phyloP scores from a whole-genome alignment of 139 green algal species.

The Dunaliella sp. region DNA sequence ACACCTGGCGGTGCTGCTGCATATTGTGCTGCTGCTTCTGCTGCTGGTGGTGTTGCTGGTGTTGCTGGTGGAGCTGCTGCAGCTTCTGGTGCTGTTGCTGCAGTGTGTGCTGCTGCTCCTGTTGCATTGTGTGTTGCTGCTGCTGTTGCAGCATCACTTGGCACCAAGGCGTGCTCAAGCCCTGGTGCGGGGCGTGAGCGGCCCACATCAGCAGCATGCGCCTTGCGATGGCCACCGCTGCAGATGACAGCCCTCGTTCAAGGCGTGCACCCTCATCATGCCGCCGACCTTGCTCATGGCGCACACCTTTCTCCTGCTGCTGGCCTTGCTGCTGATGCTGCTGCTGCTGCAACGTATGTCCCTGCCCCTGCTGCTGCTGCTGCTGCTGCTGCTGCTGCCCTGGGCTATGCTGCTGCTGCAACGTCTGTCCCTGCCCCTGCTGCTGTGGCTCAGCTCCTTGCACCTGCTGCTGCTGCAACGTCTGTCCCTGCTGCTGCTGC shows the following conservation, averaged over 20 bases:
- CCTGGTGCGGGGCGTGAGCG: background rate
- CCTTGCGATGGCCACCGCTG: background rate
- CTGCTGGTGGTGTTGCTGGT: background rate
- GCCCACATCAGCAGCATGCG: background rate
- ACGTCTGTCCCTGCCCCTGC: too few relatives aligned
- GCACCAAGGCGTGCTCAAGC: background rate
- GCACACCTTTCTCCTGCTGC: too few relatives aligned
- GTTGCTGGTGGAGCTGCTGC: background rate
- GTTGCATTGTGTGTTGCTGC: background rate
- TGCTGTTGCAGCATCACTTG: background rate
- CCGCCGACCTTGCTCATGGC: too few relatives aligned
- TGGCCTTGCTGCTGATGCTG: background rate
- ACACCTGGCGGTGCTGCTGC: too few relatives aligned
- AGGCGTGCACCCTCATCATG: too few relatives aligned
- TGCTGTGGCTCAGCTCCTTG: too few relatives aligned
- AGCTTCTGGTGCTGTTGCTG: background rate
- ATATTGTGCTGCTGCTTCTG: too few relatives aligned
- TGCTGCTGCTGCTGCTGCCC: too few relatives aligned
- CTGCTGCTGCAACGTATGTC: slow-evolving; percentile 1
- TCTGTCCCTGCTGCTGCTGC: background rate
- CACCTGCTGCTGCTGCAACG: background rate
- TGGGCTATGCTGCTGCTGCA: too few relatives aligned
- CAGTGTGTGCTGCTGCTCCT: background rate
- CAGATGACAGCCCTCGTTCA: too few relatives aligned
- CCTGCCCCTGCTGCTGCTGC: background rate